Evolutionary conservation across 306 rosid genomes (phyloP).

Genomic region (Cicer chorassanicum): DNA sequence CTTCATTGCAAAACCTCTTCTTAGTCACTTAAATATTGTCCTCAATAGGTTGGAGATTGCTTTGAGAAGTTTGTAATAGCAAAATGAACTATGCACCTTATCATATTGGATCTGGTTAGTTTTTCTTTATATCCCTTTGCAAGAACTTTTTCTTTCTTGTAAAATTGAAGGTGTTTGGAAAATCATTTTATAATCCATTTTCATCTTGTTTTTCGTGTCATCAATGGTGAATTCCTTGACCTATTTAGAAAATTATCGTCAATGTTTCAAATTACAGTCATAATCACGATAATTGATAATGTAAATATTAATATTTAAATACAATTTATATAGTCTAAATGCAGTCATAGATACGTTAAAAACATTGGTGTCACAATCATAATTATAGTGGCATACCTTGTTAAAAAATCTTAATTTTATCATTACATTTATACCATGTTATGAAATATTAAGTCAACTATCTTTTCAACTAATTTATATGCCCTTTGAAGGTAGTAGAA

Average conservation of each 20-base stretch:
- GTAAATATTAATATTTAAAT: neutral
- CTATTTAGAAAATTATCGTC: neutral
- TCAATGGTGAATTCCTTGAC: conserved; percentile 15
- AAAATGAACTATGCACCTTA: conserved; percentile 77
- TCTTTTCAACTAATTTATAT: conserved; percentile 34
- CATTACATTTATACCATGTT: neutral
- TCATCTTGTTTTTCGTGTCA: neutral
- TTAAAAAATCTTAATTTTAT: neutral
- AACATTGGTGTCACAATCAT: neutral
- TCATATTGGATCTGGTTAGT: conserved; percentile 79
- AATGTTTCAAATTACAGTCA: neutral
- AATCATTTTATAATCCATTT: conserved; percentile 5
- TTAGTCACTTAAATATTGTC: too few species aligned
- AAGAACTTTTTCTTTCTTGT: conserved; percentile 9
- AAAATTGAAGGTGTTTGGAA: conserved; percentile 19
- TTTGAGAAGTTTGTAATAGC: conserved; percentile 45
- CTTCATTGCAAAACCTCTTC: too few species aligned
- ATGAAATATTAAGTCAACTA: neutral
- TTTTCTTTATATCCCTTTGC: conserved; percentile 20
- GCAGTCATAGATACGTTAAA: too few species aligned
- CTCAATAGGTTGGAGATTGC: conserved; percentile 49
- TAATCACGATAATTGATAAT: neutral
- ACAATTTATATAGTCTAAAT: neutral
- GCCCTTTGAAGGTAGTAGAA: conserved; percentile 70
- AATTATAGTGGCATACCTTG: neutral